Base-by-base conservation (phyloP, 305 asterid genomes). In the Coffea humblotiana region DNA sequence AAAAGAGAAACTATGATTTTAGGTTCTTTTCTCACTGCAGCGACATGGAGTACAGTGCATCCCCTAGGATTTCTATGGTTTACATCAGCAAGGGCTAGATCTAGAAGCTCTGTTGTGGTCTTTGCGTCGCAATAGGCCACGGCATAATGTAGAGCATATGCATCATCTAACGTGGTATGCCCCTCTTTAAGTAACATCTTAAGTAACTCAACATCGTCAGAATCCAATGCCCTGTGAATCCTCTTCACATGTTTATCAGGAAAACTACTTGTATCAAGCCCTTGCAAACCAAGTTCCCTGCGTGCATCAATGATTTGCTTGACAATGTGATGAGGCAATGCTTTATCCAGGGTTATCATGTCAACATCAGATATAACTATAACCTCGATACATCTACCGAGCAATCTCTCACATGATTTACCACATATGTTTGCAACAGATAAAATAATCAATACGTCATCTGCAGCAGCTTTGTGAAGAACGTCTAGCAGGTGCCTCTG, bases 111-210 rank as follows among this genome's bases (percentile, higher is more conserved):
- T 3, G 91, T 86, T 63, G 99, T 95, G 69, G 94, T 95, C 90
- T 95, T 95, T 23, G 94, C 92, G 78, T 93, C 97, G 21, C 99
- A 93, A 84, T 95, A 93, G 51, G 99, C 97, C 80, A 95, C 99
- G 58, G 98, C 98, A 88, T 92, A 95, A 77, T 95, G 99, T 76
- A 95, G 94, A 2, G 98, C 97, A 84, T 79, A 87, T 75, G 98
- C 95, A 81, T 92, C 97, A 78, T 95, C 99, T 16, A 95, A 89
- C 80, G 91, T 85, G 64, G 97, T 93, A 86, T 82, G 92, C 35
- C 89, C 97, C 83, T 95, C 99, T 90, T 86, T 95, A 68, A 95
- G 94, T 71, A 95, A 85, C 99, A 93, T 90, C 83, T 97, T 85
- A 48, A 95, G 92, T 81, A 95, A 88, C 86, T 95, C 99, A 82